Evolutionary conservation across 2,329 filamentous ascomycete genomes (phyloP), one percentile per base, ranked within the genome.

Genomic region (Xylariaceae sp.): DNA sequence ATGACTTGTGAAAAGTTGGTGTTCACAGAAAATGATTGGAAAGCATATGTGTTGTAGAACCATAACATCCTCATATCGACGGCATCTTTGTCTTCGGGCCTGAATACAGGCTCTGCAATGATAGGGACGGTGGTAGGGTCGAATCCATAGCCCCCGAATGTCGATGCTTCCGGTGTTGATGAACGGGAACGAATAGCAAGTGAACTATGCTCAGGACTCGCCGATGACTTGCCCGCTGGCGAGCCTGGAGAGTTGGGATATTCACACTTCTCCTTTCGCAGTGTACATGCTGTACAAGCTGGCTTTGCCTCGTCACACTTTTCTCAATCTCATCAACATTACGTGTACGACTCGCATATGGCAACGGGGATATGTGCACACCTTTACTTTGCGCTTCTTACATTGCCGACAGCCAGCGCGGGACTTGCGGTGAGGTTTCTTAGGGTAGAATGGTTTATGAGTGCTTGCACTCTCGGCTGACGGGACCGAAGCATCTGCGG

Each of bases 391-490:
- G 47, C 78, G 73, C 14, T 64, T 62, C 64, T 81, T 82, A 70
- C 78, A 82, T 58, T 75, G 77, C 53, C 66, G 67, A 57, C 78
- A 82, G 6, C 77, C 78, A 2, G 69, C 67, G 30, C 78, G 68
- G 1, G 77, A 79, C 62, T 82, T 82, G 55, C 69, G 76, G 61
- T 82, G 78, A 42, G 77, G 76, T 11, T 77, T 71, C 61, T 81
- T 82, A 44, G 71, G 53, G 48, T 73, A 66, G 45, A 71, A 76
- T 1, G 68, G 68, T 44, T 55, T 64, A 19, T 47, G 39, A 18
- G 32, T 11, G 35, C 22, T 27, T 27, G 22, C 4, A 27, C 22
- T 7, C 22, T 27, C 22, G 22, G 22, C 7, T 27, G 22, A 27
- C 7, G 22, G 22, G 7, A 27, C 7, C 22, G 22, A 27, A 27